Percentiles rank a stretch among this genome's conserved stretches.
These are phyloP conservation scores for Suhomyces kilbournensis DNA, from an alignment of 805 yeast genomes.

Conservation along the genomic window DNA sequence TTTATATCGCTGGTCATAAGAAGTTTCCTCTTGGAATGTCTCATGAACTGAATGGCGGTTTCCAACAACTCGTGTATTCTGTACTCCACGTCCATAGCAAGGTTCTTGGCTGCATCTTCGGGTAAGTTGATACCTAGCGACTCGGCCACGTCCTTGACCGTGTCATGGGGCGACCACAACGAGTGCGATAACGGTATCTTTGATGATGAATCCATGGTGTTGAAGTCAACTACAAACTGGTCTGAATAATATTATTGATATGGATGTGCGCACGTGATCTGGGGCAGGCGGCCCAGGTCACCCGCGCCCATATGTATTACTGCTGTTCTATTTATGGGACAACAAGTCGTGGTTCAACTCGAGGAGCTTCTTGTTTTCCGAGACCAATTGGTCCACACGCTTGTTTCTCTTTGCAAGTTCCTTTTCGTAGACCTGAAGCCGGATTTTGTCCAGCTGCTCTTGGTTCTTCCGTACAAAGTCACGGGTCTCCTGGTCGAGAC, in stretches of 20 bases:
- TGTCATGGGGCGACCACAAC: slow-evolving; percentile 95
- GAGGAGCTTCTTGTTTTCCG: slow-evolving; percentile 28
- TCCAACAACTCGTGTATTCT: slow-evolving; percentile 93
- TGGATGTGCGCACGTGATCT: not conserved
- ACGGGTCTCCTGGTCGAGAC: slow-evolving; percentile 8
- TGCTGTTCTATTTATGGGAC: not conserved
- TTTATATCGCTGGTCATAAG: slow-evolving; percentile 79
- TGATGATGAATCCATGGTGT: slow-evolving; percentile 28
- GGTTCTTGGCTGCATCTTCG: slow-evolving; percentile 89
- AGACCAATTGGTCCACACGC: slow-evolving; percentile 19
- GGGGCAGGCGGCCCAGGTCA: not conserved
- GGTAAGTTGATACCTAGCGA: slow-evolving; percentile 78
- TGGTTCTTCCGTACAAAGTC: slow-evolving; percentile 12
- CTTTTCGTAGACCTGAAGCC: slow-evolving; percentile 17
- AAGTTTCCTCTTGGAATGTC: slow-evolving; percentile 84
- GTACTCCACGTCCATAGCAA: slow-evolving; percentile 99
- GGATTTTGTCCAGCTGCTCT: slow-evolving; percentile 12
- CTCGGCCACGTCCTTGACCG: slow-evolving; percentile 95
- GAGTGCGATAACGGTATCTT: slow-evolving; percentile 76
- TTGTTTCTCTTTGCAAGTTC: slow-evolving; percentile 21
- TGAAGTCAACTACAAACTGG: not conserved
- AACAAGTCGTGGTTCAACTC: slow-evolving; percentile 29
- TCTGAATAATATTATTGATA: not conserved
- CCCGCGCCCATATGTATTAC: not conserved
- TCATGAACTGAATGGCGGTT: slow-evolving; percentile 93